Conservation (phyloP, 2,329 filamentous ascomycete genomes). For the Fusarium penzigii region DNA sequence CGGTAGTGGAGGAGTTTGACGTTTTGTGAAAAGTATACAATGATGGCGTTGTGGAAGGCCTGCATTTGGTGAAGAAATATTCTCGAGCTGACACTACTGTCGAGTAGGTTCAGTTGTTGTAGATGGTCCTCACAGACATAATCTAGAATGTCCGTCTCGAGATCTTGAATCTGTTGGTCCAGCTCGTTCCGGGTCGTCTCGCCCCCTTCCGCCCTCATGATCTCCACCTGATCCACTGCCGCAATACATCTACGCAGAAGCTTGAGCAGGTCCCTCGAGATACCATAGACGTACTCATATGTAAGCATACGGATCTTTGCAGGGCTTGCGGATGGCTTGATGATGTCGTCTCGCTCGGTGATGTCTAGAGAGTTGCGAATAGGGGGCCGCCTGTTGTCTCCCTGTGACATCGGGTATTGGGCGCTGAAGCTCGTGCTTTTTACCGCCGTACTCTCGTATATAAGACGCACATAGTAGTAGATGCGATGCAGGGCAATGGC, state of each 20-base stretch:
- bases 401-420: no score
- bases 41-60: constrained; percentile 28
- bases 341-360: no score
- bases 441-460: constrained; percentile 25
- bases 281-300: constrained; percentile 13
- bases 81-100: constrained; percentile 4
- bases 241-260: constrained; percentile 10
- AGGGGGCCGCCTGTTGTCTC: no score
- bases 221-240: constrained; percentile 10
- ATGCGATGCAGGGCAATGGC: constrained; percentile 24
- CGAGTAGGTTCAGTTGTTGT: no score
- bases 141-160: no score
- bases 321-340: neutral
- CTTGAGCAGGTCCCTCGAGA: constrained; percentile 4
- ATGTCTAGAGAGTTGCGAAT: no score
- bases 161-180: no score
- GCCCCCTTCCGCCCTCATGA: neutral
- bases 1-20: constrained; percentile 16
- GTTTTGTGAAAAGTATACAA: constrained; percentile 28
- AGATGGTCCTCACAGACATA: no score
- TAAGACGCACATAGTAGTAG: constrained; percentile 26
- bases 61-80: constrained; percentile 14
- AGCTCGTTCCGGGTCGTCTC: no score
- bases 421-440: neutral
- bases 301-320: neutral